Percentiles rank a stretch among this genome's conserved stretches.
Evolutionary conservation across 768 basidiomycete genomes (phyloP).

Genomic region (Boletus huronensis): DNA sequence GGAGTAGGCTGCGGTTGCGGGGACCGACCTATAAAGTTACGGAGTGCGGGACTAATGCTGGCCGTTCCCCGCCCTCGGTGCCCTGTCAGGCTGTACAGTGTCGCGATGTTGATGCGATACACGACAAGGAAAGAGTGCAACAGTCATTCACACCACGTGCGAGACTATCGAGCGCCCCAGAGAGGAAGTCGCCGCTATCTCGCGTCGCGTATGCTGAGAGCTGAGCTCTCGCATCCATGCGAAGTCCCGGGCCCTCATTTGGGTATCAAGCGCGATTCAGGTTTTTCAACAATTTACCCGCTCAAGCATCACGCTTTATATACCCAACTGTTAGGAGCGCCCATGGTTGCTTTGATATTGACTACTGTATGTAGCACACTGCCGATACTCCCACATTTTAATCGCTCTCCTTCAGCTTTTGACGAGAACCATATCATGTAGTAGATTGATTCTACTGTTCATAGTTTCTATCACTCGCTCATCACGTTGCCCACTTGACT

Average conservation of each 20-base stretch:
- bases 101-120: not conserved
- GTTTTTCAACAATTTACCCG: not conserved
- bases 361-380: not conserved
- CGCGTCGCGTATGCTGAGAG: slow-evolving; percentile 16
- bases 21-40: slow-evolving; percentile 8
- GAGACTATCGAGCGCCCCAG: slow-evolving; percentile 14
- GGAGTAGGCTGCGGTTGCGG: slow-evolving; percentile 17
- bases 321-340: not conserved
- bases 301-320: not conserved
- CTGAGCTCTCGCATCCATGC: slow-evolving; percentile 15
- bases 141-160: not conserved
- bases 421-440: slow-evolving; percentile 3
- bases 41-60: slow-evolving; percentile 8
- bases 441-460: slow-evolving; percentile 30
- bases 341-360: not conserved
- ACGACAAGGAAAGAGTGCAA: slow-evolving; percentile 3
- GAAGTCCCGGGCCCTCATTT: not conserved
- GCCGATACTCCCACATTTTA: slow-evolving; percentile 1
- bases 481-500: not conserved
- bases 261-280: not conserved
- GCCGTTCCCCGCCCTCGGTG: slow-evolving; percentile 6
- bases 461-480: slow-evolving; percentile 8
- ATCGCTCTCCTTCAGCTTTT: slow-evolving; percentile 9
- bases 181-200: slow-evolving; percentile 28
- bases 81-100: slow-evolving; percentile 2